Conservation (phyloP, 2,329 filamentous ascomycete species). For the Neodidymelliopsis sp. region DNA sequence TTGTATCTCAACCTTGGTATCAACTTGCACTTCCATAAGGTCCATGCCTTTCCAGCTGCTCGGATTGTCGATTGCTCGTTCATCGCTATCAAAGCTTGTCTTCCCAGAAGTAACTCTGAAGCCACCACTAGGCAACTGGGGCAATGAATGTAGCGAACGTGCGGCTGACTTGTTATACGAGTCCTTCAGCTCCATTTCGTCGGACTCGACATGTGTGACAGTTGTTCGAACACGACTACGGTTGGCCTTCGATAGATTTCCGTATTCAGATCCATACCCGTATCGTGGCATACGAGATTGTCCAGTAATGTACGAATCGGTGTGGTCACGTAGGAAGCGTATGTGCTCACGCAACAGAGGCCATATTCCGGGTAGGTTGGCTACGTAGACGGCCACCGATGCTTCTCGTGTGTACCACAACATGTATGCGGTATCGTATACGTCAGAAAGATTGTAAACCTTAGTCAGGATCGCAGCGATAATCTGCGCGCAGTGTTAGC, state of each 20-base stretch:
- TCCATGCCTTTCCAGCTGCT: constrained; percentile 20
- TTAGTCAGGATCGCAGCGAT: constrained; percentile 58
- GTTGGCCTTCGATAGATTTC: constrained; percentile 22
- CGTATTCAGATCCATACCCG: constrained; percentile 30
- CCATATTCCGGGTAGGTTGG: constrained; percentile 64
- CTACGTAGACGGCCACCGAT: constrained; percentile 60
- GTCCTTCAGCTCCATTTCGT: constrained; percentile 34
- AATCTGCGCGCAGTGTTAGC: constrained; percentile 33
- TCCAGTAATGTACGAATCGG: constrained; percentile 25
- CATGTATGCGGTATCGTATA: constrained; percentile 51
- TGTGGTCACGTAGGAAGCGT: constrained; percentile 39
- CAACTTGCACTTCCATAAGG: constrained; percentile 33
- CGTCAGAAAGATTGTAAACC: constrained; percentile 55
- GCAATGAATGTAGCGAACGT: constrained; percentile 11
- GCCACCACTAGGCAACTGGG: constrained; percentile 2
- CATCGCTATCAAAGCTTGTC: constrained; percentile 29
- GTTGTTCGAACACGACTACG: constrained; percentile 19
- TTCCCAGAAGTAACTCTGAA: constrained; percentile 10
- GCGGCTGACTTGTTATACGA: constrained; percentile 21
- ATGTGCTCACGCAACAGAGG: constrained; percentile 57
- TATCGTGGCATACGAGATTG: constrained; percentile 26
- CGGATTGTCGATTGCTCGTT: constrained; percentile 21
- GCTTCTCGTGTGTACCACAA: constrained; percentile 64
- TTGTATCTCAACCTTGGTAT: constrained; percentile 41
- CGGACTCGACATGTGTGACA: constrained; percentile 11